Conservation (phyloP, 163 green algal species). For the Volvox carteri region DNA sequence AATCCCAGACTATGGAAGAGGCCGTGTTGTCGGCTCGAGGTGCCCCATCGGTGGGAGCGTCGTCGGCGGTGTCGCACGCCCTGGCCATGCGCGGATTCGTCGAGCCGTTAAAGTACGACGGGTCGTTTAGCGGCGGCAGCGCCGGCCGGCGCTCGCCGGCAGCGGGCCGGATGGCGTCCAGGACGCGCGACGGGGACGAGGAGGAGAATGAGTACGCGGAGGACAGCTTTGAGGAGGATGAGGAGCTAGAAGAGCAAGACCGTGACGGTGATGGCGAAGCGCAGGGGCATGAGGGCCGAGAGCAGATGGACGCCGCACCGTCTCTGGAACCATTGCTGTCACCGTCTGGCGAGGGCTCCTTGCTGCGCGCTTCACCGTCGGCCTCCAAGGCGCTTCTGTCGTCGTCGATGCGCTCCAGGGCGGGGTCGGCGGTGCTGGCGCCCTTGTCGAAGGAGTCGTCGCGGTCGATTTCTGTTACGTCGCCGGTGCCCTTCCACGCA, state of each 20-base stretch:
- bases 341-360: background rate
- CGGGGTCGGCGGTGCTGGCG: background rate
- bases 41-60: background rate
- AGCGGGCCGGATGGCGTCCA: background rate
- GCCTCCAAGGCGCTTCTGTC: background rate
- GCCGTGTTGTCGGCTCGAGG: background rate
- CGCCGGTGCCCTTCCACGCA: background rate
- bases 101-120: conserved; percentile 33
- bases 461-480: background rate
- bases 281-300: background rate
- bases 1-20: no score
- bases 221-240: conserved; percentile 29
- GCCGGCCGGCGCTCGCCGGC: background rate
- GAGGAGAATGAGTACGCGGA: conserved; percentile 27
- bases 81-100: conserved; percentile 53
- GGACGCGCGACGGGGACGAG: conserved; percentile 28
- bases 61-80: background rate
- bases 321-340: background rate
- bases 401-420: background rate
- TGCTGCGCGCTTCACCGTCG: conserved; percentile 5
- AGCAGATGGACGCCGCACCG: no score
- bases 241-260: conserved; percentile 20
- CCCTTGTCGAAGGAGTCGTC: background rate
- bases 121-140: background rate
- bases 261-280: background rate